Evolutionary conservation across 2,329 filamentous ascomycete genomes (phyloP).

Genomic region (Coniochaeta sp.): DNA sequence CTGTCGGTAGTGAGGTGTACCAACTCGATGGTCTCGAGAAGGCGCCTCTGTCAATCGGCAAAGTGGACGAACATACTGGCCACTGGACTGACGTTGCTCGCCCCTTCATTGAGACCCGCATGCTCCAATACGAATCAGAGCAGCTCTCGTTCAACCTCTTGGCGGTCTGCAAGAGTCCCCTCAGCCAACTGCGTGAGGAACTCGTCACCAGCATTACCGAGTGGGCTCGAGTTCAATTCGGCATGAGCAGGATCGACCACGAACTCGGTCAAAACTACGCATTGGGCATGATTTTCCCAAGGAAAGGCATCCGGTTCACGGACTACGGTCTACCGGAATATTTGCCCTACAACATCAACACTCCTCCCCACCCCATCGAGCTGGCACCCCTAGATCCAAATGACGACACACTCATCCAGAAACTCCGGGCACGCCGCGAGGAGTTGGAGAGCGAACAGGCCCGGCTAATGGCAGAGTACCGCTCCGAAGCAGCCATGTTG

Average conservation of each 20-base stretch:
- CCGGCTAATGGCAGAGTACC: slow-evolving; percentile 35
- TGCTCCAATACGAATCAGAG: slow-evolving; percentile 58
- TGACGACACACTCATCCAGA: neutral
- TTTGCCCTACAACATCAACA: neutral
- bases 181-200: slow-evolving; percentile 38
- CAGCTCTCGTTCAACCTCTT: slow-evolving; percentile 72
- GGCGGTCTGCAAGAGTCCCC: slow-evolving; percentile 63
- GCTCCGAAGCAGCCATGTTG: slow-evolving; percentile 37
- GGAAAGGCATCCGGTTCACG: neutral
- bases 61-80: slow-evolving; percentile 27
- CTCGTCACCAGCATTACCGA: slow-evolving; percentile 29
- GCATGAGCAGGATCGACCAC: neutral
- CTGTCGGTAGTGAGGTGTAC: slow-evolving; percentile 69
- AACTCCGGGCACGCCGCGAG: neutral
- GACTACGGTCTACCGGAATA: neutral
- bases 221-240: neutral
- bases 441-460: slow-evolving; percentile 33
- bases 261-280: neutral
- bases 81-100: slow-evolving; percentile 62
- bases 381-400: neutral
- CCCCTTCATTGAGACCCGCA: slow-evolving; percentile 59
- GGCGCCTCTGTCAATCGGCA: slow-evolving; percentile 60
- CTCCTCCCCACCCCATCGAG: neutral
- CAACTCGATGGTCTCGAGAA: slow-evolving; percentile 79
- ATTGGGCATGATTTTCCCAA: neutral